A percentile compares a stretch with the other conserved stretches of the same genome.
These are phyloP conservation scores for Nannochloropsis salina DNA, from an alignment of 108 stramenopile species.

Conservation along the genomic window DNA sequence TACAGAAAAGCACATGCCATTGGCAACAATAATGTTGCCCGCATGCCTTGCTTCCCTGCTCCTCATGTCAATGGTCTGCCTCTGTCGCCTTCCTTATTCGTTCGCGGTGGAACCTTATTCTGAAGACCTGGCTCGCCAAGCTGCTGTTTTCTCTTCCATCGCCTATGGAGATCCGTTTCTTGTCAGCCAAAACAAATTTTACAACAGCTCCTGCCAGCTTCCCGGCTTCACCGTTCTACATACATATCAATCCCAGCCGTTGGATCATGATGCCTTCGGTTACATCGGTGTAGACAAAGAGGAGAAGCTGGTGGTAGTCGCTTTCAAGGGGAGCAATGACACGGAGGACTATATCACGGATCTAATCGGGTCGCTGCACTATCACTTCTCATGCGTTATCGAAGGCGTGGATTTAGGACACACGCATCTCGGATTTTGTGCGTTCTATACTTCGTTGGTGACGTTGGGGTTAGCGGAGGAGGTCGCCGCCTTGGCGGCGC, in stretches of 20 bases:
- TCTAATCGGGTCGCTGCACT: constrained; percentile 25
- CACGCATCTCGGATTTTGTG: constrained; percentile 41
- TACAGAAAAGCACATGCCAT: too few relatives aligned
- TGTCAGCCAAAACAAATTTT: not conserved
- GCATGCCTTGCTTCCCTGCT: too few relatives aligned
- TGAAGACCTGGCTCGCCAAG: not conserved
- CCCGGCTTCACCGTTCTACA: not conserved
- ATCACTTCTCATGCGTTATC: constrained; percentile 21
- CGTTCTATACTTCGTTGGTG: constrained; percentile 30
- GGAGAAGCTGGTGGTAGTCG: constrained; percentile 26
- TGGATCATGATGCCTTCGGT: constrained; percentile 30
- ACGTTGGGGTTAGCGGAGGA: constrained; percentile 27
- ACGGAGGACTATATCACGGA: constrained; percentile 37
- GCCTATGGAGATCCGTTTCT: not conserved
- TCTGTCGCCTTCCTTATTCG: too few relatives aligned
- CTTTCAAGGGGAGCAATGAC: constrained; percentile 41
- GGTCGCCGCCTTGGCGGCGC: not conserved
- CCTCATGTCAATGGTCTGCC: too few relatives aligned
- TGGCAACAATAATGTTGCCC: too few relatives aligned
- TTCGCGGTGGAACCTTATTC: not conserved
- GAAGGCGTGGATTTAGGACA: constrained; percentile 6
- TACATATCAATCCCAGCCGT: not conserved
- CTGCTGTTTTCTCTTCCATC: not conserved
- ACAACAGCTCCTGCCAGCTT: constrained; percentile 17
- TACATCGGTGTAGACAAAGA: constrained; percentile 28